Conservation (phyloP, 1,139 yeast species). For the Pichia sp. region DNA sequence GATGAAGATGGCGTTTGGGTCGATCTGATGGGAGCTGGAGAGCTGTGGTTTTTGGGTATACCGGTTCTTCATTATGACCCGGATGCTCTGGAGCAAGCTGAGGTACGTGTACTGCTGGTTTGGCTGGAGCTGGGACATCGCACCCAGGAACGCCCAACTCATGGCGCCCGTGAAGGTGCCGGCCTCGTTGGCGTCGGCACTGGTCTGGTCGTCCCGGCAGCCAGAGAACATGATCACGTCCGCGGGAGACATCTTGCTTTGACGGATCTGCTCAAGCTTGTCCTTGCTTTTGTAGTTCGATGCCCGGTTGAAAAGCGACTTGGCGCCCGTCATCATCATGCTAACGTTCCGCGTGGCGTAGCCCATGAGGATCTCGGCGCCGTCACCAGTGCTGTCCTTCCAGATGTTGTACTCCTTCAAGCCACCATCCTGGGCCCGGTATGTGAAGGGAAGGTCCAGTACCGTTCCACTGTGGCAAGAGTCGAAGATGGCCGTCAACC, state of each 20-base stretch:
- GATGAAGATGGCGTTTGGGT: constrained; percentile 60
- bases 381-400: constrained; percentile 80
- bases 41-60: constrained; percentile 89
- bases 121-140: constrained; percentile 60
- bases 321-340: constrained; percentile 48
- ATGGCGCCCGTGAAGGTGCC: constrained; percentile 89
- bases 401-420: constrained; percentile 84
- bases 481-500: constrained; percentile 85
- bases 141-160: constrained; percentile 84
- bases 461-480: constrained; percentile 94
- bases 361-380: constrained; percentile 64
- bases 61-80: constrained; percentile 61
- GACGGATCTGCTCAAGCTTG: constrained; percentile 40
- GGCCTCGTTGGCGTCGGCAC: constrained; percentile 77
- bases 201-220: constrained; percentile 80
- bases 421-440: constrained; percentile 81
- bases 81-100: constrained; percentile 75
- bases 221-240: constrained; percentile 86
- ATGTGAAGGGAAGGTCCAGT: constrained; percentile 81
- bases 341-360: constrained; percentile 69
- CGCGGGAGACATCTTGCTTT: constrained; percentile 76
- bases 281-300: constrained; percentile 29
- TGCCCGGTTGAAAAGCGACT: constrained; percentile 49
- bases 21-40: constrained; percentile 80
- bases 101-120: constrained; percentile 56